Percentiles rank a stretch among this genome's conserved stretches.
Conservation (phyloP, 352 stramenopile species). For the Globisporangium viniferum region DNA sequence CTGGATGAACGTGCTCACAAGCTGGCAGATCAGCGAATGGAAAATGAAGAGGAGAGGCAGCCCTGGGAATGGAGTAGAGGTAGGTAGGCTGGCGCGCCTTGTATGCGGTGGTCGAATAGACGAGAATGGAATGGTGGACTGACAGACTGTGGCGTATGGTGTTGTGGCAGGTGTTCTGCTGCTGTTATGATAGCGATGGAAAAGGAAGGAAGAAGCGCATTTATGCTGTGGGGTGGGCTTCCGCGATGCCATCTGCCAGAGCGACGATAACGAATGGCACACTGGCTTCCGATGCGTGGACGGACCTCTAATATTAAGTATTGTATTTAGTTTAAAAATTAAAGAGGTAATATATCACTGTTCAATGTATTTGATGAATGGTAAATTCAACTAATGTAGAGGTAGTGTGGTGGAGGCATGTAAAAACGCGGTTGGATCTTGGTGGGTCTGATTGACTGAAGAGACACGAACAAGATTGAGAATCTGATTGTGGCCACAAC, state of each 20-base stretch:
- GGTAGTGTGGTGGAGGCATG: neutral
- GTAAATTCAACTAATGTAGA: neutral
- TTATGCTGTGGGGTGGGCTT: neutral
- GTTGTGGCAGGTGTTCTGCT: neutral
- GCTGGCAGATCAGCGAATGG: constrained; percentile 3
- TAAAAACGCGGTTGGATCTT: neutral
- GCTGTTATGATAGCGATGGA: neutral
- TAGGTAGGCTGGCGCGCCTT: neutral
- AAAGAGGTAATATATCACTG: too few relatives aligned
- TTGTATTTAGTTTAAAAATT: too few relatives aligned
- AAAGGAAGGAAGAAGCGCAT: neutral
- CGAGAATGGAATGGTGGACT: neutral
- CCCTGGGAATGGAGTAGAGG: neutral
- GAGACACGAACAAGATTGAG: constrained; percentile 8
- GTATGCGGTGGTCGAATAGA: neutral
- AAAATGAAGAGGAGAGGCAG: neutral
- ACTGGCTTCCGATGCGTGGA: neutral
- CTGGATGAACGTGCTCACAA: neutral
- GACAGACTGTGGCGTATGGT: neutral
- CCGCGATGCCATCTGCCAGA: neutral
- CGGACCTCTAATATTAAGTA: neutral
- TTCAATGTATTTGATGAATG: too few relatives aligned
- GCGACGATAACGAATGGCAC: neutral
- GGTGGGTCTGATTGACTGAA: neutral
- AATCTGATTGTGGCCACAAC: neutral